Base-by-base conservation (phyloP, 1,284 basidiomycete genomes). In the Volvariella volvacea region DNA sequence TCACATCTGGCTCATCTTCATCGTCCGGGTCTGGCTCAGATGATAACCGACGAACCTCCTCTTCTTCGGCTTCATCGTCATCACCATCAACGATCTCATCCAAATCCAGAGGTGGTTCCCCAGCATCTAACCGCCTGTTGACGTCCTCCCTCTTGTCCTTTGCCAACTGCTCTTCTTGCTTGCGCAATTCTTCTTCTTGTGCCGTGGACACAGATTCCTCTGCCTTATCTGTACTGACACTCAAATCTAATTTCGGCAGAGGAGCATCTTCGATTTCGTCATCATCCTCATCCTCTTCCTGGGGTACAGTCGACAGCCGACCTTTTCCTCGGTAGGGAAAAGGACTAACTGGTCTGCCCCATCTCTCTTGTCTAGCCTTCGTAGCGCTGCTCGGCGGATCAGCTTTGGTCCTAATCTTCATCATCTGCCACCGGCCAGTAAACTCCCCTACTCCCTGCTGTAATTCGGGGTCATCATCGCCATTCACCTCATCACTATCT, bases 341-440 rank as follows among this genome's bases (percentile, higher is more conserved):
- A 0, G 84, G 83, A 46, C 81, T 85, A 33, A 79, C 71, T 1
- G 82, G 83, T 9, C 77, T 67, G 1, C 84, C 83, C 84, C 83
- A 86, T 19, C 66, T 60, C 30, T 77, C 73, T 58, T 71, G 71
- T 32, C 73, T 65, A 12, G 57, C 64, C 32, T 62, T 64, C 9
- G 76, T 78, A 12, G 62, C 63, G 50, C 75, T 80, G 46, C 73
- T 79, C 1, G 81, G 79, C 1, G 83, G 82, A 50, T 83, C 83
- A n/a, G 59, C 61, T 62, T 84, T 86, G 12, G 78, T 83, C 12
- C 71, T 76, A 3, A 82, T 68, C 7, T 56, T 63, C 47, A 78
- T 53, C 43, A 70, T 66, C 54, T 62, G 73, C 63, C 74, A 86
- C 34, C 64, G 68, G 2, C 82, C 84, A 1, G 82, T 86, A 53